Base-by-base conservation (phyloP, 169 alveolate species). In the Plasmodium knowlesi region DNA sequence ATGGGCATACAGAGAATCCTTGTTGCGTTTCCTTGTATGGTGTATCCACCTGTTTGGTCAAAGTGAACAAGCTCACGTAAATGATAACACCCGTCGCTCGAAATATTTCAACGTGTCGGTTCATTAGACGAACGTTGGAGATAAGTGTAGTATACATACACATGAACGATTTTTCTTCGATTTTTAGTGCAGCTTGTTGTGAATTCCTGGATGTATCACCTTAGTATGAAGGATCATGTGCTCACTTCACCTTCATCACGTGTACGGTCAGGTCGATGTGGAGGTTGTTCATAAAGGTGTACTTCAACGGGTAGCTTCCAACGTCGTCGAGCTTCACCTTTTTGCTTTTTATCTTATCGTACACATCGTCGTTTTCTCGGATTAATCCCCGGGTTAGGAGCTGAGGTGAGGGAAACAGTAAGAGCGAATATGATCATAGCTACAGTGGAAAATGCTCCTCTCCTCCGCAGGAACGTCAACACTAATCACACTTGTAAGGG, bases 301-400 rank as follows among this genome's bases (percentile, higher is more conserved):
- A 91, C 61, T 81, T 91, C 76, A 91, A 70, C 14, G 89, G 92
- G 41, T 91, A 91, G 67, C 70, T 81, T 6, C 95, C 95, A 61
- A 91, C 82, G 39, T 73, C 84, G 72, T 74, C 16, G 57, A 91
- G 19, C 8, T 91, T 91, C 73, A 82, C 83, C 72, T 91, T 91
- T 91, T 82, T 91, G 46, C 46, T 91, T 91, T 91, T 82, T 82
- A 91, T 91, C 67, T 91, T 91, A 25, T 91, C 74, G 53, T 82
- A 81, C 84, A 91, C 32, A 14, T 91, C 95, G 10, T 91, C 95
- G 76, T 82, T 80, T 71, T 91, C 95, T 71, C 95, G 70, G 28
- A 91, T 91, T 43, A 91, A 37, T 16, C 95, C 95, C 76, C 92
- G 70, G 5, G 79, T 14, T 46, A 91, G 50, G 34, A 91, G 92